Evolutionary conservation across 1,284 basidiomycete species (phyloP), one percentile per base, ranked within the genome.

Genomic region (Singerocomus inundabilis): DNA sequence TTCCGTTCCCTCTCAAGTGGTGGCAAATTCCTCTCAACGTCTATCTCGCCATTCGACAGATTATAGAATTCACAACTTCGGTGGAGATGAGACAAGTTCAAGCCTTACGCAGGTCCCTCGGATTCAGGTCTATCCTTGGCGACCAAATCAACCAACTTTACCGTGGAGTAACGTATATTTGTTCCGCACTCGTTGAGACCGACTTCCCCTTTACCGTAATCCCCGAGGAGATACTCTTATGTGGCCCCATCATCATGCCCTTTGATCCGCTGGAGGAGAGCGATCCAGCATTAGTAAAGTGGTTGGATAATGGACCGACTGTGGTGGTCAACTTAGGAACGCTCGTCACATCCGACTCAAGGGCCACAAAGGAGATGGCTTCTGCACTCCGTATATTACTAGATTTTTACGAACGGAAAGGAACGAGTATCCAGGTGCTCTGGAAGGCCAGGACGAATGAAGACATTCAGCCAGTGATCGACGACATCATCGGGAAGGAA

Each of bases 21-120:
- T 54, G 52, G 52, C 54, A 54, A 29, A 33, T 57, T 24, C 49
- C 34, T 3, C 15, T 57, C 39, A 57, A 53, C 25, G 18, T 57
- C 10, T 54, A 57, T 38, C 54, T 53, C 11, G 11, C 12, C 12
- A 38, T 57, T 33, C 44, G 43, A 25, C 25, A 40, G 10, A 15
- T 6, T 5, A 36, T 21, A 1, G 16, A 8, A 13, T 0, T 11
- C 0, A 1, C 21, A 15, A 16, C 11, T n/a, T 41, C 42, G 5
- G 10, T 1, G 26, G n/a, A 26, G 2, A 1, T 42, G 2, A 40
- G 21, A 16, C 8, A 25, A 32, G 30, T 25, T 2, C 4, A 15
- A 6, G 26, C 28, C 13, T n/a, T 42, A 6, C 53, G 52, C 25
- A n/a, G 4, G 25, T 40, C 47, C 4, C 34, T 44, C 12, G 53